A percentile compares a stretch with the other conserved stretches of the same genome.
Conservation (phyloP, 768 basidiomycete genomes). For the Trametes cinnabarina region DNA sequence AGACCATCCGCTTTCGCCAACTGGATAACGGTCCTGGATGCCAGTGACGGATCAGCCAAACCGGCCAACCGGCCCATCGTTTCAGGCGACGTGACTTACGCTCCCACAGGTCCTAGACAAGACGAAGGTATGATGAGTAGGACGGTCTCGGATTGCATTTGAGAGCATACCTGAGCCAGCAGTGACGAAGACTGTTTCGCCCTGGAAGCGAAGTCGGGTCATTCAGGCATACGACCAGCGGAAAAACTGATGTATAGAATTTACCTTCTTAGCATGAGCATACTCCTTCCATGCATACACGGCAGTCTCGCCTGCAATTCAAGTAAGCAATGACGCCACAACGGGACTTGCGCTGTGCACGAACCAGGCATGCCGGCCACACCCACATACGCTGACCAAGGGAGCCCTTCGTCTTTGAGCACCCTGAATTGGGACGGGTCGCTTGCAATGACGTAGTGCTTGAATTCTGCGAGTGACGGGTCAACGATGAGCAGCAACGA, state of each 20-base stretch:
- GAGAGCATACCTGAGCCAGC: constrained; percentile 37
- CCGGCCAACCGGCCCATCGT: no score
- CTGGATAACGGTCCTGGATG: constrained; percentile 35
- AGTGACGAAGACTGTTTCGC: constrained; percentile 50
- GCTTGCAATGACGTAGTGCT: constrained; percentile 39
- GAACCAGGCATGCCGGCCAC: constrained; percentile 44
- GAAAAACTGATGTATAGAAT: background rate
- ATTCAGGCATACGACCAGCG: background rate
- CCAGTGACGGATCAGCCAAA: no score
- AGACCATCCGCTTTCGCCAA: constrained; percentile 43
- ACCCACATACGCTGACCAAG: constrained; percentile 50
- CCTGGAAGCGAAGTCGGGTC: constrained; percentile 30
- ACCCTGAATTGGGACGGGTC: constrained; percentile 20
- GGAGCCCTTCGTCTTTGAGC: constrained; percentile 44
- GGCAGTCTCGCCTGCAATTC: constrained; percentile 31
- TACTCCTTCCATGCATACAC: constrained; percentile 43
- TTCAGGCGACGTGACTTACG: constrained; percentile 39
- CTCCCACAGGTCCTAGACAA: constrained; percentile 59
- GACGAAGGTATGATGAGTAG: no score
- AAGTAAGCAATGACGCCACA: no score
- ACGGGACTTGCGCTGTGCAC: background rate
- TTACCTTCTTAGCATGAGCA: constrained; percentile 40
- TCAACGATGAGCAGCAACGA: background rate
- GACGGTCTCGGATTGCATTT: background rate
- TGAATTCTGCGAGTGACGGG: constrained; percentile 31